Base-by-base conservation (phyloP, 306 rosid genomes). In the Corylus americana region DNA sequence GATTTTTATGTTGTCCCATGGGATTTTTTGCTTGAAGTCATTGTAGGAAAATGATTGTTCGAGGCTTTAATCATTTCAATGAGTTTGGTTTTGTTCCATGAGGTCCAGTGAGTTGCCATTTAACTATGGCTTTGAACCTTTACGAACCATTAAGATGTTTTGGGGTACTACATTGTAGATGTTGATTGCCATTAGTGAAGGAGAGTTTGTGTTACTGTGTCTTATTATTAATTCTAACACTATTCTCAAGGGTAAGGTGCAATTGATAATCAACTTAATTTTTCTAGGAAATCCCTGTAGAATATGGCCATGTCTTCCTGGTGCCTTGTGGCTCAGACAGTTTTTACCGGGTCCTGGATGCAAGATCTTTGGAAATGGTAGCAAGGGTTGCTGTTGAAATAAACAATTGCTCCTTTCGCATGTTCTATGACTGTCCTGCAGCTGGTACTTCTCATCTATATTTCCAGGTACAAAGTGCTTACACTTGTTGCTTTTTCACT, bases 221-320 rank as follows among this genome's bases (percentile, higher is more conserved):
- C 6, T 22, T 74, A 3, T 57, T 69, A 2, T 9, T 20, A 37
- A 70, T 18, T 35, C 39, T 11, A 17, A 18, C 1, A 42, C 7
- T 39, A 70, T 59, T 45, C 27, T 39, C 31, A 8, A 6, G 0
- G 74, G 11, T 37, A 42, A 29, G 74, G 45, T 44, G 20, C 27
- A 29, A 35, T 37, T 69, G 7, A 22, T 74, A 3, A 22, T 14
- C 44, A 10, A 4, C 48, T 25, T 73, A 7, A 29, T 62, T 59
- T 66, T 74, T 62, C 44, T 47, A 85, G 88, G 79, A 31, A 10
- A 70, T 74, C 45, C 85, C 88, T 2, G 76, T 85, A n/a, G 88
- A 85, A 64, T 85, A 85, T 75, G 88, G 88, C 35, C 88, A 85
- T 71, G 85, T 85, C 75, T 31, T 74, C 68, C 74, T 85, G 85